A percentile compares a stretch with the other conserved stretches of the same genome.
phyloP scores from a whole-genome alignment of 1,139 yeast genomes.

The Hanseniaspora uvarum region DNA sequence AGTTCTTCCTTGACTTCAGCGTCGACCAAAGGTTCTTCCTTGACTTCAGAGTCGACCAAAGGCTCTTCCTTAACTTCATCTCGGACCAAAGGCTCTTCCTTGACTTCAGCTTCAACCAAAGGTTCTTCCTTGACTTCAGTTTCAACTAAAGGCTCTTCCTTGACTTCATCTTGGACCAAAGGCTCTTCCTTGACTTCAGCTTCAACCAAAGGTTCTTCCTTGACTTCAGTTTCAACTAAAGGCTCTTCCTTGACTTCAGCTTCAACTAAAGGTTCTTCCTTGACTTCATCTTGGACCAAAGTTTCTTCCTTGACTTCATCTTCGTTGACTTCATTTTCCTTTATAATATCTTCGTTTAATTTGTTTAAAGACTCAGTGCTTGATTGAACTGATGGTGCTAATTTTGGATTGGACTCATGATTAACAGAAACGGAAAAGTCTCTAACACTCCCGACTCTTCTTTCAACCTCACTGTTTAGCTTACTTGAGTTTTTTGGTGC shows the following conservation, averaged over 20 bases:
- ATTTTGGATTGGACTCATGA: background rate
- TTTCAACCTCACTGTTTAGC: constrained; percentile 17
- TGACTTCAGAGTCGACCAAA: background rate
- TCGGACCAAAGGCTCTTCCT: constrained; percentile 2
- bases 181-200: constrained; percentile 15
- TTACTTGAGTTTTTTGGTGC: constrained; percentile 18
- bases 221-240: constrained; percentile 2
- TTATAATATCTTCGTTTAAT: background rate
- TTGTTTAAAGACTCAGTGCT: background rate
- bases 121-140: constrained; percentile 14
- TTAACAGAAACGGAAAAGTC: constrained; percentile 17
- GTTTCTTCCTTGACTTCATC: constrained; percentile 4
- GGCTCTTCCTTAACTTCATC: background rate
- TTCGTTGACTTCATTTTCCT: constrained; percentile 1
- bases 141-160: constrained; percentile 19
- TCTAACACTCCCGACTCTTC: constrained; percentile 20
- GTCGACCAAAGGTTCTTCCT: background rate
- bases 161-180: constrained; percentile 10
- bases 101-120: background rate
- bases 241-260: background rate
- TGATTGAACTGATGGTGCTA: background rate
- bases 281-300: background rate
- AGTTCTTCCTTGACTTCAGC: constrained; percentile 14
- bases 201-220: background rate
- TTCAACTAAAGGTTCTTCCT: constrained; percentile 2